Evolutionary conservation across 768 basidiomycete species (phyloP).

Genomic region (Serendipita vermifera): DNA sequence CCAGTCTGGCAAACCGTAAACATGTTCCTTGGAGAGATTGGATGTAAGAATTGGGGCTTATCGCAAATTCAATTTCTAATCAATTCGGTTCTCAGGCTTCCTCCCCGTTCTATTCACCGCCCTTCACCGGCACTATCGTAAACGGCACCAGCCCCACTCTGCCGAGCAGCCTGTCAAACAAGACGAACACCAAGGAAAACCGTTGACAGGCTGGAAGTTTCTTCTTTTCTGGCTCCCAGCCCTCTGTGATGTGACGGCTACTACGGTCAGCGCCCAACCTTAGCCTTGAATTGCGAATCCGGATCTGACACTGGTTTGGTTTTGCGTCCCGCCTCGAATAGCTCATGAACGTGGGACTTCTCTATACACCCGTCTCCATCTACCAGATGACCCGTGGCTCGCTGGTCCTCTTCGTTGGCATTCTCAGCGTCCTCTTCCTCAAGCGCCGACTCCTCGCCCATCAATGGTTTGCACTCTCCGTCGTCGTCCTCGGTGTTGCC

Average conservation of each 20-base stretch:
- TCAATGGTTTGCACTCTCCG: slow-evolving; percentile 84
- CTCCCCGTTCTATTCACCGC: slow-evolving; percentile 68
- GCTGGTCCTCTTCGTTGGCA: slow-evolving; percentile 85
- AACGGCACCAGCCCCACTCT: slow-evolving; percentile 33
- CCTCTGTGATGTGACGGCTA: slow-evolving; percentile 78
- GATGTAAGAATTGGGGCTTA: slow-evolving; percentile 47
- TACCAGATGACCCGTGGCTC: slow-evolving; percentile 91
- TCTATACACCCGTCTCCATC: slow-evolving; percentile 93
- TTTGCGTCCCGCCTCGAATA: slow-evolving; percentile 18
- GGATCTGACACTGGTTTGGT: slow-evolving; percentile 11
- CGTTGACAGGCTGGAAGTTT: slow-evolving; percentile 53
- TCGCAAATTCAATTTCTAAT: slow-evolving; percentile 6
- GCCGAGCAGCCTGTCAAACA: slow-evolving; percentile 44
- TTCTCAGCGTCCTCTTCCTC: slow-evolving; percentile 85
- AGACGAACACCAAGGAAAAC: slow-evolving; percentile 30
- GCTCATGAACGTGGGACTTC: slow-evolving; percentile 90
- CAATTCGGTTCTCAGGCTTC: slow-evolving; percentile 43
- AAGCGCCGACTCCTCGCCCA: slow-evolving; percentile 73
- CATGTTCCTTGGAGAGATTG: slow-evolving; percentile 85
- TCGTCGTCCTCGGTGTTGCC: slow-evolving; percentile 75
- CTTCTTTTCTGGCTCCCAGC: slow-evolving; percentile 82
- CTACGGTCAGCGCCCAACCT: slow-evolving; percentile 46
- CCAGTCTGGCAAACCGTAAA: slow-evolving; percentile 88
- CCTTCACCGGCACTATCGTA: too few species aligned
- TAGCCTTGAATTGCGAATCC: not conserved